Percentiles rank a stretch among this genome's conserved stretches.
Conservation (phyloP, 495 filamentous ascomycete genomes). For the Hypomontagnella monticulosa region DNA sequence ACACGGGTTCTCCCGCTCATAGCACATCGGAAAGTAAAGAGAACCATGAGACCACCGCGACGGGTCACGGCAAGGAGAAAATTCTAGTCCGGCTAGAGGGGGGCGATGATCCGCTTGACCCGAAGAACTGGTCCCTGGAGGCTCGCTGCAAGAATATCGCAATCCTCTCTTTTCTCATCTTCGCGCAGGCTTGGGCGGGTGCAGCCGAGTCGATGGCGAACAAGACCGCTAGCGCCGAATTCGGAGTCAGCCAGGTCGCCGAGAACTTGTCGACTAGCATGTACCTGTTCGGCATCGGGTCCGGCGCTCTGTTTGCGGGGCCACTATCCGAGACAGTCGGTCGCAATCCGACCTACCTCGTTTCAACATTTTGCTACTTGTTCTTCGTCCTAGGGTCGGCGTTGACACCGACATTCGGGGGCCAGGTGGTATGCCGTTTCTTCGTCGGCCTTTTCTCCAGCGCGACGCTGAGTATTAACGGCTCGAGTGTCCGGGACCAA, state of each 20-base stretch:
- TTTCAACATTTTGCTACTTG: constrained; percentile 44
- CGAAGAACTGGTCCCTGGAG: constrained; percentile 46
- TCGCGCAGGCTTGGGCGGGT: constrained; percentile 45
- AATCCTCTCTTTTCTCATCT: constrained; percentile 51
- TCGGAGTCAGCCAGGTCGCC: constrained; percentile 42
- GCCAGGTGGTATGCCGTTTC: constrained; percentile 47
- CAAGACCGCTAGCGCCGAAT: constrained; percentile 36
- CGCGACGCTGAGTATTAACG: constrained; percentile 47
- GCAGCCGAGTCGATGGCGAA: constrained; percentile 50
- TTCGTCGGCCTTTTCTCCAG: constrained; percentile 47
- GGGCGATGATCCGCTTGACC: constrained; percentile 44
- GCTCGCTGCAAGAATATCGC: constrained; percentile 46
- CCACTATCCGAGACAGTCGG: constrained; percentile 52
- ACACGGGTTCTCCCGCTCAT: background rate
- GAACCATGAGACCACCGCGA: background rate
- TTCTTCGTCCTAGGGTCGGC: constrained; percentile 49
- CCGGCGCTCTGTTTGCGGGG: constrained; percentile 47
- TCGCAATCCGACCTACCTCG: constrained; percentile 48
- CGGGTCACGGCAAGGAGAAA: background rate
- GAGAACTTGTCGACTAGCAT: constrained; percentile 45
- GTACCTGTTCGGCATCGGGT: constrained; percentile 44
- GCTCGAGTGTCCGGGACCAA: constrained; percentile 47
- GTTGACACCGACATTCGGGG: constrained; percentile 42
- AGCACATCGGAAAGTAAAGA: background rate
- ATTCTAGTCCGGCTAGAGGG: constrained; percentile 24